Conservation (phyloP, 1,139 yeast species). For the Blastobotrys aristatus region DNA sequence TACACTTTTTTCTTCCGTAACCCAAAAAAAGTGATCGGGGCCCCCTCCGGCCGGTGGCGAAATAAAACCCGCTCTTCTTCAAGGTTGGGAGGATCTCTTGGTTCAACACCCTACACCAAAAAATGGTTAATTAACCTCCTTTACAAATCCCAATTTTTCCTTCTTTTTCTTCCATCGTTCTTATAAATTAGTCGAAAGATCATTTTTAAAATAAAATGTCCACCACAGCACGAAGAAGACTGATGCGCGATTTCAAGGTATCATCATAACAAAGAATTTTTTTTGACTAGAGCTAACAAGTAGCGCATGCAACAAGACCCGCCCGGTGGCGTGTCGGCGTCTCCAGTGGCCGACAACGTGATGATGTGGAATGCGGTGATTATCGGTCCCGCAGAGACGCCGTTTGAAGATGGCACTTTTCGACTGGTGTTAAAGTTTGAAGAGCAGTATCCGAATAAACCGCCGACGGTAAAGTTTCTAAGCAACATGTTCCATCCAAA, state of each 20-base stretch:
- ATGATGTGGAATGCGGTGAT: slow-evolving; percentile 98
- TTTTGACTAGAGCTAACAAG: background rate
- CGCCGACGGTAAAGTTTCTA: slow-evolving; percentile 86
- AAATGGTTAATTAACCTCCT: too few species aligned
- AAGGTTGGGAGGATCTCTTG: too few species aligned
- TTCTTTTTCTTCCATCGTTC: too few species aligned
- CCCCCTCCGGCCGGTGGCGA: too few species aligned
- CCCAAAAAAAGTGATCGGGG: too few species aligned
- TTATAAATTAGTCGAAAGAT: too few species aligned
- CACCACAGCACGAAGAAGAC: slow-evolving; percentile 95
- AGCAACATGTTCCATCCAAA: slow-evolving; percentile 98
- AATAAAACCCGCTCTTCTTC: too few species aligned
- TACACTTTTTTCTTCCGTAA: background rate
- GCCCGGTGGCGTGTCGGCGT: slow-evolving; percentile 96
- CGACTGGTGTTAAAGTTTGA: slow-evolving; percentile 81
- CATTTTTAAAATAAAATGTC: too few species aligned
- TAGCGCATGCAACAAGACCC: slow-evolving; percentile 97
- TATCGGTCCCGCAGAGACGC: slow-evolving; percentile 96
- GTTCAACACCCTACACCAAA: too few species aligned
- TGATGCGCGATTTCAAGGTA: slow-evolving; percentile 96
- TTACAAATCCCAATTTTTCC: too few species aligned
- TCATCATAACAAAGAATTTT: background rate
- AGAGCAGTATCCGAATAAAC: slow-evolving; percentile 96
- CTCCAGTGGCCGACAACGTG: slow-evolving; percentile 94
- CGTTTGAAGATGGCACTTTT: slow-evolving; percentile 97